Conservation (phyloP, 163 green algal species). For the Dunaliella salina region DNA sequence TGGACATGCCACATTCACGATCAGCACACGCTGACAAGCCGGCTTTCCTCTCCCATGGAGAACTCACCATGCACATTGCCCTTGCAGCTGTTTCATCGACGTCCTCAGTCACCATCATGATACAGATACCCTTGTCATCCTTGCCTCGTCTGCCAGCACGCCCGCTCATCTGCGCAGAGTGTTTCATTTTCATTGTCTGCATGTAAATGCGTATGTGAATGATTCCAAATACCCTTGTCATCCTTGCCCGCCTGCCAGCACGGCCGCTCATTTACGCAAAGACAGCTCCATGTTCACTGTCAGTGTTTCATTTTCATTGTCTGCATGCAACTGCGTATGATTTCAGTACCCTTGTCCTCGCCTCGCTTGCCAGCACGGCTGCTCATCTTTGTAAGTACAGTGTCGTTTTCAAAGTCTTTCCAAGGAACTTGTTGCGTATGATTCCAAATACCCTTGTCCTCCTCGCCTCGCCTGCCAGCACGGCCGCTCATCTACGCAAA, state of each 20-base stretch:
- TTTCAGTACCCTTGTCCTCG: slow-evolving; percentile 85
- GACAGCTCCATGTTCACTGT: background rate
- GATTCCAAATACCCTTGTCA: too few relatives aligned
- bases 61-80: slow-evolving; percentile 28
- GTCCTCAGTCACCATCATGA: slow-evolving; percentile 86
- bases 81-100: slow-evolving; percentile 52
- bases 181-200: background rate
- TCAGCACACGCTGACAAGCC: too few relatives aligned
- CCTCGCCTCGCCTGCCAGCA: slow-evolving; percentile 85
- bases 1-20: too few relatives aligned
- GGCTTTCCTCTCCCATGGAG: too few relatives aligned
- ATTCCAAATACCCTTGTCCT: slow-evolving; percentile 81
- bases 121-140: slow-evolving; percentile 80
- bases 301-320: too few relatives aligned
- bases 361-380: slow-evolving; percentile 84
- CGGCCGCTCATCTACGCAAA: slow-evolving; percentile 88
- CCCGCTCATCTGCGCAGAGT: slow-evolving; percentile 89
- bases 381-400: slow-evolving; percentile 90
- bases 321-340: too few relatives aligned
- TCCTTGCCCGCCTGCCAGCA: too few relatives aligned
- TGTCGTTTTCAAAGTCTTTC: too few relatives aligned
- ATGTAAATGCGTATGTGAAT: background rate
- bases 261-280: too few relatives aligned
- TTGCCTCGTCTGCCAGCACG: slow-evolving; percentile 85
- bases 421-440: too few relatives aligned